Evolutionary conservation across 129 eudicot genomes (phyloP).

Genomic region (Saussurea involucrata): DNA sequence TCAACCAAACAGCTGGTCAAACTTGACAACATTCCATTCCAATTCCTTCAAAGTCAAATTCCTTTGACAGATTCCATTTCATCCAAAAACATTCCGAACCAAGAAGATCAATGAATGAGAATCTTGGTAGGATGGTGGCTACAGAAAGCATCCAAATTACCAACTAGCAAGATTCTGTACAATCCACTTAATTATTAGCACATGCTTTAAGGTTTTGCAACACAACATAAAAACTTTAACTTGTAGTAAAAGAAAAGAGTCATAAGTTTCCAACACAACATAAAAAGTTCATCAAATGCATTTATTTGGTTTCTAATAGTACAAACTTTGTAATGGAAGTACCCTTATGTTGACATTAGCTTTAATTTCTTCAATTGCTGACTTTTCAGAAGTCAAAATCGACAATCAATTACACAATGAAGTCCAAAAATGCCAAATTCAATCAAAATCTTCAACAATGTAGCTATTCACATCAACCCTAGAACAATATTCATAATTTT

Average conservation of each 20-base stretch:
- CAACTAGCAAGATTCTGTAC: not conserved
- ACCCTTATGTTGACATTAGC: not conserved
- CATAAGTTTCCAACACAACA: no score
- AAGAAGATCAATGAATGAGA: not conserved
- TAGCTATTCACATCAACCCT: conserved; percentile 1
- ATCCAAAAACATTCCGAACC: no score
- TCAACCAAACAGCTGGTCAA: no score
- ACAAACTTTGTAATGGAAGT: not conserved
- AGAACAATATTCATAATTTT: not conserved
- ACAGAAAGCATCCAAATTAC: not conserved
- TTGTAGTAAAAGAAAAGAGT: no score
- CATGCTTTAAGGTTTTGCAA: no score
- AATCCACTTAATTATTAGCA: not conserved
- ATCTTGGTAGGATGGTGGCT: not conserved
- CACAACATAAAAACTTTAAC: no score
- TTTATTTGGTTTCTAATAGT: not conserved
- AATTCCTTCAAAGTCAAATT: no score
- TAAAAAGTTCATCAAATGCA: not conserved
- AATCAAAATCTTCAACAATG: conserved; percentile 2
- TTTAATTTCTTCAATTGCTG: not conserved
- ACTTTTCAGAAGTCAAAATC: conserved; percentile 1
- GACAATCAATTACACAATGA: not conserved
- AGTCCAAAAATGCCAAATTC: not conserved
- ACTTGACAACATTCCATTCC: no score
- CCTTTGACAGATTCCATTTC: no score